Evolutionary conservation across 2,329 filamentous ascomycete genomes (phyloP), one percentile per base, ranked within the genome.

Genomic region (Ophiocordyceps australis): DNA sequence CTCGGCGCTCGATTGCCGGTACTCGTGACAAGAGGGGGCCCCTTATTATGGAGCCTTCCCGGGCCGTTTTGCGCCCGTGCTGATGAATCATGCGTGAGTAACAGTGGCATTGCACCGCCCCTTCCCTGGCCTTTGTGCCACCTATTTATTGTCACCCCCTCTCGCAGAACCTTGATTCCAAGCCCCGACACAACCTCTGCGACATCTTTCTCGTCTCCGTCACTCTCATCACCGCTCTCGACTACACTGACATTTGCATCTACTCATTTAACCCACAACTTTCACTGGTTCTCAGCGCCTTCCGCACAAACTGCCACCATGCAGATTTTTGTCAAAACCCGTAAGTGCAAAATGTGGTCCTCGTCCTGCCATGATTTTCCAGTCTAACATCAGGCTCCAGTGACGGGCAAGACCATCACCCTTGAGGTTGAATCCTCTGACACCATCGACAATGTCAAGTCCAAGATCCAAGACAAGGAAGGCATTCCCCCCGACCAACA

Each of bases 301-400:
- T n/a, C 19, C 33, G 31, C 41, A 24, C 32, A 41, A 41, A 41
- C 41, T 47, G 50, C 38, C 56, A 73, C 39, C 55, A 91, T 93
- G 85, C 85, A 93, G 69, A 93, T 94, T 67, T 94, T 93, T 58
- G 85, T 93, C 46, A 93, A 93, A 75, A 93, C 83, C 42, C 70
- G 76, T 82, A 64, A 68, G 76, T 75, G 43, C n/a, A n/a, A n/a
- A n/a, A n/a, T n/a, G n/a, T n/a, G n/a, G n/a, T n/a, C n/a, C n/a
- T n/a, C n/a, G n/a, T n/a, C n/a, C n/a, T n/a, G n/a, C n/a, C n/a
- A n/a, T n/a, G n/a, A n/a, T n/a, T n/a, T n/a, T n/a, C n/a, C n/a
- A n/a, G n/a, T n/a, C n/a, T n/a, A n/a, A n/a, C n/a, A n/a, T n/a
- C n/a, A n/a, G n/a, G n/a, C n/a, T 24, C 15, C 23, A 29, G 26